Percentiles rank a stretch among this genome's conserved stretches.
Conservation (phyloP, 768 basidiomycete species). For the Hygrocybe punicea region DNA sequence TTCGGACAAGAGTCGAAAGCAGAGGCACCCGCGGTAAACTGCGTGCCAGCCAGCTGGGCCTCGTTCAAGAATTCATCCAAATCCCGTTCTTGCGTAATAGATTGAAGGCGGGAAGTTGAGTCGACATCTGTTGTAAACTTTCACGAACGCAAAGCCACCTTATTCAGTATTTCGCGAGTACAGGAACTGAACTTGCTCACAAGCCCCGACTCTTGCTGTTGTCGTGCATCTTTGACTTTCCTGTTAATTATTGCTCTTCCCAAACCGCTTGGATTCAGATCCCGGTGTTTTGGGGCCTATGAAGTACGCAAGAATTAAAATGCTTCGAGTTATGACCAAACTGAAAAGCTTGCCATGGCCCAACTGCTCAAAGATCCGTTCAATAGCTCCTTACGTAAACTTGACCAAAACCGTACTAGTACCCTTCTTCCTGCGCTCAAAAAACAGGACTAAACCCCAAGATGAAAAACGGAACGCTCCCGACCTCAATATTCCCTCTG, state of each 20-base stretch:
- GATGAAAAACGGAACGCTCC: background rate
- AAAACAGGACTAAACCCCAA: no score
- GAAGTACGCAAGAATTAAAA: background rate
- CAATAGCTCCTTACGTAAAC: no score
- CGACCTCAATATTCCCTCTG: conserved; percentile 24
- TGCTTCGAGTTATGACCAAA: background rate
- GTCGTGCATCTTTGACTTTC: conserved; percentile 72
- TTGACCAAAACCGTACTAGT: no score
- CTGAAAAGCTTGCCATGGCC: background rate
- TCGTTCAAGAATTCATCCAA: conserved; percentile 94
- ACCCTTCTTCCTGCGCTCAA: no score
- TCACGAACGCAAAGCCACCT: conserved; percentile 7
- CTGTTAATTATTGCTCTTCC: conserved; percentile 95
- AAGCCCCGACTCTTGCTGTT: conserved; percentile 58
- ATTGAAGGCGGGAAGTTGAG: conserved; percentile 66
- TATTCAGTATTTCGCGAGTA: conserved; percentile 1
- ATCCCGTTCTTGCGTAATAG: conserved; percentile 94
- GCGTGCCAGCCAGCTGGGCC: conserved; percentile 89
- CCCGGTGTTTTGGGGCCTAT: conserved; percentile 35
- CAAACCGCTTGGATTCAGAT: conserved; percentile 74
- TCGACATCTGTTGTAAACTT: conserved; percentile 62
- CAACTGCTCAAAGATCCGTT: no score
- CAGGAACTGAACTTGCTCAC: conserved; percentile 40
- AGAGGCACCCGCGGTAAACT: conserved; percentile 87
- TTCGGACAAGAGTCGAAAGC: background rate